Evolutionary conservation across 495 filamentous ascomycete genomes (phyloP).

Genomic region (Hyaloscypha hepaticicola): DNA sequence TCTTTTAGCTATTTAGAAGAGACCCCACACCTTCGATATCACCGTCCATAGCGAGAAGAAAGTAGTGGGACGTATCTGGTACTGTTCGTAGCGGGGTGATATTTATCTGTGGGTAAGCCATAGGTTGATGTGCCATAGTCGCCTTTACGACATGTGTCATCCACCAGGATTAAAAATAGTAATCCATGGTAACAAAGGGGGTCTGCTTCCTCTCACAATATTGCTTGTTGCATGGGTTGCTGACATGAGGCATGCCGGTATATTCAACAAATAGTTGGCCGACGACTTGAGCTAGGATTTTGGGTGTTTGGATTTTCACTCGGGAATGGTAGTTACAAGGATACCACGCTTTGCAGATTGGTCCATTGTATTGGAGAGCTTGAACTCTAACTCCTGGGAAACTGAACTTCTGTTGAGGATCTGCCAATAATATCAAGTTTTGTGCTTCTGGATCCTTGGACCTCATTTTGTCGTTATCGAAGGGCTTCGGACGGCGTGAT

Average conservation of each 20-base stretch:
- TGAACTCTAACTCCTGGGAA: too few relatives aligned
- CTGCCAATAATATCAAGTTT: too few relatives aligned
- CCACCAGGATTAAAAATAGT: neutral
- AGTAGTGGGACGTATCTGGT: neutral
- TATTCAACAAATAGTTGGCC: neutral
- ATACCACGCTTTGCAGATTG: too few relatives aligned
- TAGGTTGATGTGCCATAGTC: neutral
- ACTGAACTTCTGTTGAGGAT: too few relatives aligned
- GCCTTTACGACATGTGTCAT: neutral
- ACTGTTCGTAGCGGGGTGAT: neutral
- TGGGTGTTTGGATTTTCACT: neutral
- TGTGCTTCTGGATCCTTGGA: too few relatives aligned
- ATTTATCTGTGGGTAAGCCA: neutral
- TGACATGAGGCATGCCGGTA: neutral
- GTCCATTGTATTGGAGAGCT: too few relatives aligned
- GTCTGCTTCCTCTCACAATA: neutral
- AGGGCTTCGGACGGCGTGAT: too few relatives aligned
- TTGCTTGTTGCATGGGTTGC: neutral
- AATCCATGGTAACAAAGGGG: neutral
- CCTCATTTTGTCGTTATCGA: too few relatives aligned
- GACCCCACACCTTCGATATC: neutral
- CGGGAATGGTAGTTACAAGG: neutral
- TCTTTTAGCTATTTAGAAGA: too few relatives aligned
- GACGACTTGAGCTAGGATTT: neutral
- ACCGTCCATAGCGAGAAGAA: neutral